Base-by-base conservation (phyloP, 225 moss, liverwort and hornwort species). In the Takakia lepidozioides region DNA sequence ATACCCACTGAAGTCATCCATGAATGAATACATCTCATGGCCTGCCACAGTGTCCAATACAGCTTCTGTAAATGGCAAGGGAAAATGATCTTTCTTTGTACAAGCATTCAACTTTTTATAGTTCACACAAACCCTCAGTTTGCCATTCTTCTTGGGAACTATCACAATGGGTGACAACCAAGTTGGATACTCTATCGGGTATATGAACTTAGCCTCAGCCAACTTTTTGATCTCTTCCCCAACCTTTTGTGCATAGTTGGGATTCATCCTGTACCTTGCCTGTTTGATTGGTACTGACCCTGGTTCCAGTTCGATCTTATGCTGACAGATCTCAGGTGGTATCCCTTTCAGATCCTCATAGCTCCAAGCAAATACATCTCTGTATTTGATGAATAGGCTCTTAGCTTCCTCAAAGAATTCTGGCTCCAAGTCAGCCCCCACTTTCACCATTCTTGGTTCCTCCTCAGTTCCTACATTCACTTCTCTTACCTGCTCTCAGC, bases 1-100 rank as follows among this genome's bases (percentile, higher is more conserved):
- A 28, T 51, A 51, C 0, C 38, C 20, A 23, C 22, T 35, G 19
- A 51, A 61, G 0, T 51, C 60, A 43, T 61, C 60, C 5, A 50
- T 16, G 28, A 61, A 61, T 3, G 52, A 34, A 23, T 37, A 53
- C 8, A 4, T 2, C 20, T 53, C 37, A 53, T 53, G 52, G 2
- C 26, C 26, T 17, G 26, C 49, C 3, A 49, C 49, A 13, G 2
- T 17, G 17, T 49, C 10, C 1, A 53, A 8, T 13, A 53, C 34
- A 2, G 8, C 20, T 34, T 53, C 34, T 0, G 27, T 61, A 32
- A 61, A 61, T 0, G 39, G 51, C 0, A 44, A 16, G 0, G 41
- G 41, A 10, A 16, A 34, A 14, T 26, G 20, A 6, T 61, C 60
- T 19, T 61, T 61, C 20, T 27, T 13, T 6, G 51, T 61, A 0